Evolutionary conservation across 306 rosid genomes (phyloP).

Genomic region (Adenanthera pavonina): DNA sequence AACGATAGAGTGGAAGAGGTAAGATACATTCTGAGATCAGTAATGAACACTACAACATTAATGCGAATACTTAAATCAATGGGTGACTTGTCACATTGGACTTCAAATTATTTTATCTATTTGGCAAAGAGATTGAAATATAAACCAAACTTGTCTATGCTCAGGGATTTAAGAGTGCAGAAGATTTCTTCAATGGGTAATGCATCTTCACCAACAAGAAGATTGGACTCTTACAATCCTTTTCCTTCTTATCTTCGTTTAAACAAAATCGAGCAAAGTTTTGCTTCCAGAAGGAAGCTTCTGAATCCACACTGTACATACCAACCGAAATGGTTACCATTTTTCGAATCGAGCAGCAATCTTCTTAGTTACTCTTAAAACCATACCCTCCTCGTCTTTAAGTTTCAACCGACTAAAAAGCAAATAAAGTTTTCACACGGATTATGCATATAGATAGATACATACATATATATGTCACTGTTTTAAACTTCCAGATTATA

Average conservation of each 20-base stretch:
- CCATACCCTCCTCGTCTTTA: background rate
- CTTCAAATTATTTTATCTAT: background rate
- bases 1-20: conserved; percentile 21
- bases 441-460: background rate
- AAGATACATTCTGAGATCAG: conserved; percentile 14
- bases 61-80: background rate
- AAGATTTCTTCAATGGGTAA: background rate
- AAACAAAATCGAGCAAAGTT: conserved; percentile 1
- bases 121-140: background rate
- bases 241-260: background rate
- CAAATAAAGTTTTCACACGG: background rate
- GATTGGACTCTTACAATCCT: background rate
- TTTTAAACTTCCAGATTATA: background rate
- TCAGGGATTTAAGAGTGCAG: background rate
- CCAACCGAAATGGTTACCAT: background rate
- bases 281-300: conserved; percentile 14
- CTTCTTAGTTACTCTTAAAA: background rate
- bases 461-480: background rate
- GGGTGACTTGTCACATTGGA: background rate
- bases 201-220: background rate
- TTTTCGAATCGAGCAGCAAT: conserved; percentile 3
- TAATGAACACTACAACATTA: conserved; percentile 16
- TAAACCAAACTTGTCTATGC: background rate
- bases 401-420: conserved; percentile 17
- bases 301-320: background rate